Evolutionary conservation across 2,329 filamentous ascomycete genomes (phyloP), one percentile per base, ranked within the genome.

Genomic region (Zalaria sp.): DNA sequence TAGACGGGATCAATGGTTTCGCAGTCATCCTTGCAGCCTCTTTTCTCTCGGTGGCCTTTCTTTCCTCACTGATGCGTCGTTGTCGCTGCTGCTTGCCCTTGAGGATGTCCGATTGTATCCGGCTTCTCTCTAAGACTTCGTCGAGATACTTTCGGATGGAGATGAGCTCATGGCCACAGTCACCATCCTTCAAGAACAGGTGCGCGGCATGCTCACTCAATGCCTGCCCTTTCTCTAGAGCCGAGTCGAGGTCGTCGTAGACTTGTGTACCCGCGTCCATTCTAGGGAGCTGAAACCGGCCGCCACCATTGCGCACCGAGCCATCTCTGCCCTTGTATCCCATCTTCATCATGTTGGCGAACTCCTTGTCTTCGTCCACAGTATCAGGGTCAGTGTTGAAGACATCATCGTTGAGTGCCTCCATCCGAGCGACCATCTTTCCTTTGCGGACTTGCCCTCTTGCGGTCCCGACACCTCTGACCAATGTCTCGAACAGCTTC

Each of bases 201-300:
- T 93, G 87, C 0, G 88, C 88, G 3, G 83, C 88, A 41, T 79
- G 79, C 63, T 95, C 88, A 57, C 84, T 93, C 52, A 87, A 75
- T 43, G 72, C 73, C 58, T 94, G 86, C 4, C 85, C 82, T 48
- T 76, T 75, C 56, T 94, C 87, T 26, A 95, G 67, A 1, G 76
- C 74, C 56, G 81, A 83, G 56, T 94, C 87, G 1, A 87, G 70
- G 36, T 75, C 69, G 49, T 93, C 84, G 54, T 55, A 57, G 4
- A 42, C 47, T 29, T 51, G 46, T 8, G 46, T 48, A 28, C 43
- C 46, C 39, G 53, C 49, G 37, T 51, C 27, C n/a, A 18, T 39
- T 9, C 9, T 29, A 8, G 5, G n/a, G n/a, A 39, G 37, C n/a
- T 27, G 10, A 8, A 18, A 9, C 5, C 8, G 25, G 18, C 37